A percentile compares a stretch with the other conserved stretches of the same genome.
These are phyloP conservation scores for Lactarius hatsudake DNA, from an alignment of 768 basidiomycete species.

Conservation along the genomic window DNA sequence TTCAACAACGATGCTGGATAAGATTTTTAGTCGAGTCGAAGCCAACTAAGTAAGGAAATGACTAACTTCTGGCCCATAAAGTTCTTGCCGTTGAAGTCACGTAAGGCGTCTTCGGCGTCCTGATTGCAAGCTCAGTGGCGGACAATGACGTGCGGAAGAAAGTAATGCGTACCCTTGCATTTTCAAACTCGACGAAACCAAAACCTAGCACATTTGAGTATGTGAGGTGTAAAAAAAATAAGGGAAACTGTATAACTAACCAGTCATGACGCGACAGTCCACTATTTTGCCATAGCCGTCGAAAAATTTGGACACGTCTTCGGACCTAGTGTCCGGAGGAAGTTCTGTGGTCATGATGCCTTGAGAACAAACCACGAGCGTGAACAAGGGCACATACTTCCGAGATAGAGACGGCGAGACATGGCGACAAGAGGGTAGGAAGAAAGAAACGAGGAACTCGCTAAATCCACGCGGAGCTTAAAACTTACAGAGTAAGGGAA, in stretches of 20 bases:
- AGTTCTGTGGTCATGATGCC: conserved; percentile 50
- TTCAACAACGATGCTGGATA: conserved; percentile 84
- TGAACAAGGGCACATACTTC: conserved; percentile 50
- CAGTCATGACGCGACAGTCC: conserved; percentile 94
- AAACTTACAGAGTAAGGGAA: background rate
- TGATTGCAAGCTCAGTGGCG: conserved; percentile 34
- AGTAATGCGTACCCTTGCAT: conserved; percentile 52
- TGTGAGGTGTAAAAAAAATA: background rate
- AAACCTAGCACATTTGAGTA: conserved; percentile 54
- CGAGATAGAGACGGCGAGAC: conserved; percentile 84
- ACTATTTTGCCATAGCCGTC: conserved; percentile 85
- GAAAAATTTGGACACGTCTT: conserved; percentile 86
- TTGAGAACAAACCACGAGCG: conserved; percentile 5
- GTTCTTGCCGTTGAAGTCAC: conserved; percentile 80
- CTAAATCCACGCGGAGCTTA: conserved; percentile 22
- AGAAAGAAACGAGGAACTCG: conserved; percentile 6
- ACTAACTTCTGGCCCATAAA: conserved; percentile 86
- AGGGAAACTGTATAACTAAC: conserved; percentile 42
- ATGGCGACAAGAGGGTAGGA: conserved; percentile 44
- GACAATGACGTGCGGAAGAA: background rate
- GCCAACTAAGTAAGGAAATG: background rate
- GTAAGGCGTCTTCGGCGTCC: conserved; percentile 94
- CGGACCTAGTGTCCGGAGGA: conserved; percentile 77
- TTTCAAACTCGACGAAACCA: conserved; percentile 97
- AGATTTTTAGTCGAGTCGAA: conserved; percentile 12